Conservation (phyloP, 495 filamentous ascomycete species). For the Cercophora samala region DNA sequence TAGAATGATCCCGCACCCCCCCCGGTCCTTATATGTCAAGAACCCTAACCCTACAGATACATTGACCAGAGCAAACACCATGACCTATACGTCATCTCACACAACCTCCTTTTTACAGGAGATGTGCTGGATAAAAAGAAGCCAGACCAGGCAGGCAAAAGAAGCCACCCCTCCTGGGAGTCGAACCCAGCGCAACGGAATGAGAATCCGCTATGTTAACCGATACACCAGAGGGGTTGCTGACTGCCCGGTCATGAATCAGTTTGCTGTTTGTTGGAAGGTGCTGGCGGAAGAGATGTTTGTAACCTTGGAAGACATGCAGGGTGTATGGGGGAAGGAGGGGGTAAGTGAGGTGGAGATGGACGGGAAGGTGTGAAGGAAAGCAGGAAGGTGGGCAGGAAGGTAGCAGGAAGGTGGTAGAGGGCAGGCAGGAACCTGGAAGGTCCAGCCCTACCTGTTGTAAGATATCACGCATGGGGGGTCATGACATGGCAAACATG, state of each 20-base stretch:
- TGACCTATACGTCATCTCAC: no score
- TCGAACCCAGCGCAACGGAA: slow-evolving; percentile 15
- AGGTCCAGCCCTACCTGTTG: neutral
- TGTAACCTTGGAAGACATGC: neutral
- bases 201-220: slow-evolving; percentile 16
- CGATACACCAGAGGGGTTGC: slow-evolving; percentile 12
- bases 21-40: no score
- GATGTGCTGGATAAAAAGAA: neutral
- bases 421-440: neutral
- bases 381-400: neutral
- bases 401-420: neutral
- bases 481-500: neutral
- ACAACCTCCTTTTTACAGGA: no score
- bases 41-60: no score
- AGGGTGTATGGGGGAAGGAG: neutral
- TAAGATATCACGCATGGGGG: no score
- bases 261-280: slow-evolving; percentile 8
- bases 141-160: neutral
- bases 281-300: neutral
- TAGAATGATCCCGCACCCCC: no score
- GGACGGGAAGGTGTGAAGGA: neutral
- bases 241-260: neutral
- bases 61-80: no score
- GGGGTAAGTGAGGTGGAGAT: neutral
- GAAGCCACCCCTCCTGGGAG: slow-evolving; percentile 8